Conservation (phyloP, 495 filamentous ascomycete species). For the Emericellopsis terricola region DNA sequence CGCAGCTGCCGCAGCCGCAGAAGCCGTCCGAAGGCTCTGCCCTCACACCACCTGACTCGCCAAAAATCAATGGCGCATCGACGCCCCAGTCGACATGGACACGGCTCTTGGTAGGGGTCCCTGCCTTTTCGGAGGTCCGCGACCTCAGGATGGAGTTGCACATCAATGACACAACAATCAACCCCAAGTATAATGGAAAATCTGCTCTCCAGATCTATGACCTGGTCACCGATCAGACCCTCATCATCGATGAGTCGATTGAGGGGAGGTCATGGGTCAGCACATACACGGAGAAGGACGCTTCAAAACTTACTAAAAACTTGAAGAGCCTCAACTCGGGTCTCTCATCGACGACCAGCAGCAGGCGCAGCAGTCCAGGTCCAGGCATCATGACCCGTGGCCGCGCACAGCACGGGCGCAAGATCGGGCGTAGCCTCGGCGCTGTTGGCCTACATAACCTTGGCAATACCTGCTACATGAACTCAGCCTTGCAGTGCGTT, state of each 20-base stretch:
- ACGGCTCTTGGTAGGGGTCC: conserved; percentile 53
- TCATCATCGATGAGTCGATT: conserved; percentile 67
- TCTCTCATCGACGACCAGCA: conserved; percentile 15
- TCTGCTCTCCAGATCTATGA: conserved; percentile 44
- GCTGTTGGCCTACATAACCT: conserved; percentile 73
- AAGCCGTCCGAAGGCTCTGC: not conserved
- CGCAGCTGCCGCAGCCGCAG: not conserved
- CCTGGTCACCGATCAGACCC: conserved; percentile 44
- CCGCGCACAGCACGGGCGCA: conserved; percentile 39
- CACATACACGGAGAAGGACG: conserved; percentile 23
- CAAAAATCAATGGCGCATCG: conserved; percentile 7
- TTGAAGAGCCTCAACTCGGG: conserved; percentile 11
- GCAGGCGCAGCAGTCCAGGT: conserved; percentile 49
- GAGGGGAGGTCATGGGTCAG: conserved; percentile 46
- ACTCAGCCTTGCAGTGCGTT: conserved; percentile 87
- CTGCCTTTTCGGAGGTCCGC: conserved; percentile 37
- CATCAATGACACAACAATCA: conserved; percentile 51
- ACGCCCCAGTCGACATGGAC: conserved; percentile 33
- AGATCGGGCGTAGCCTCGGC: conserved; percentile 42
- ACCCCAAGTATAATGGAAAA: conserved; percentile 60
- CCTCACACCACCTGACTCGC: conserved; percentile 16
- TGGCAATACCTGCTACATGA: conserved; percentile 98
- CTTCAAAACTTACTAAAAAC: conserved; percentile 18
- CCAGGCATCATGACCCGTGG: conserved; percentile 43
- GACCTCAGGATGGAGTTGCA: conserved; percentile 8